Percentiles rank a stretch among this genome's conserved stretches.
These are phyloP conservation scores for Umbelopsis ramanniana DNA, from an alignment of 192 early-diverging fungal genomes.

Conservation along the genomic window DNA sequence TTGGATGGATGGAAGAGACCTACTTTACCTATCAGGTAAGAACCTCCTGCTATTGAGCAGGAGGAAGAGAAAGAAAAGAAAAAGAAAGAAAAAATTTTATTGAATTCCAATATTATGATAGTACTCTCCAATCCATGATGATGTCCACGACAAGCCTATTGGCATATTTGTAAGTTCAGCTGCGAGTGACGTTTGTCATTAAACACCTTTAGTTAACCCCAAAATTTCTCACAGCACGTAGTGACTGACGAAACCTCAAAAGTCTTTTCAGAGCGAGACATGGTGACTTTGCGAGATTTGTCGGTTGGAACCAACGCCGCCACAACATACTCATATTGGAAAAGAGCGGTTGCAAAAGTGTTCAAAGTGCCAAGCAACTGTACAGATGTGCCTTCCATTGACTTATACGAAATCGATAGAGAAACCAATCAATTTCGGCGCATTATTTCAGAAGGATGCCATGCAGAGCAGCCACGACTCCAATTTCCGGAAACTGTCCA, in stretches of 20 bases:
- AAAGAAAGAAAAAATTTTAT: too few relatives aligned
- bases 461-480: neutral
- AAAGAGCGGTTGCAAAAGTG: neutral
- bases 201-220: too few relatives aligned
- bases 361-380: neutral
- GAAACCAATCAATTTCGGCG: neutral
- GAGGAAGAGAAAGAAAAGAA: too few relatives aligned
- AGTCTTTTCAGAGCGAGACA: neutral
- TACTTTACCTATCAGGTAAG: constrained; percentile 3
- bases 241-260: neutral
- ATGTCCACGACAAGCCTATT: neutral
- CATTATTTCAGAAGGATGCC: neutral
- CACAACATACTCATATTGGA: neutral
- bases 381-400: neutral
- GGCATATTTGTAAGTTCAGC: neutral
- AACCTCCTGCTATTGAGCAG: neutral
- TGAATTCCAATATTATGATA: neutral
- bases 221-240: neutral
- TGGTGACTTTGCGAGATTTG: neutral
- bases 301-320: neutral
- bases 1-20: constrained; percentile 6
- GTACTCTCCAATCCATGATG: constrained; percentile 4
- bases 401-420: constrained; percentile 3
- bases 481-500: neutral
- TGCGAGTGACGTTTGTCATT: too few relatives aligned